A percentile compares a stretch with the other conserved stretches of the same genome.
Evolutionary conservation across 2,329 filamentous ascomycete species (phyloP).

Genomic region (Fusarium sp.): DNA sequence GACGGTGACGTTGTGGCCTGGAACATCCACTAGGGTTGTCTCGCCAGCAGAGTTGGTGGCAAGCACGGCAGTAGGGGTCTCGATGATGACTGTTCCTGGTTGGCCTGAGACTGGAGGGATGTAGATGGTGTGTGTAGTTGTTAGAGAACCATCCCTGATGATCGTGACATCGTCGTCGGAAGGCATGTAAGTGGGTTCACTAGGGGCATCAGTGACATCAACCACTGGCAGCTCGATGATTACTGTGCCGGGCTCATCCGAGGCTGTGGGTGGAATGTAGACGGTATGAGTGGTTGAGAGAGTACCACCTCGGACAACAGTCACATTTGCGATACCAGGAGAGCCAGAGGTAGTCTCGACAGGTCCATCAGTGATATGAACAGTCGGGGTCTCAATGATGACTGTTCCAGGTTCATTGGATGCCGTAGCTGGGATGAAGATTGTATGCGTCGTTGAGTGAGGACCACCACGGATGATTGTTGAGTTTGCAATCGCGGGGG

Average conservation of each 20-base stretch:
- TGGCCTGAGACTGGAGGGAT: constrained; percentile 8
- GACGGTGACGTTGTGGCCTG: constrained; percentile 9
- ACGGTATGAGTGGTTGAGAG: constrained; percentile 9
- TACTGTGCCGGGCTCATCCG: constrained; percentile 16
- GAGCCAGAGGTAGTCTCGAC: neutral
- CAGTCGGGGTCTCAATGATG: constrained; percentile 15
- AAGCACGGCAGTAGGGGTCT: neutral
- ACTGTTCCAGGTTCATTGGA: constrained; percentile 11
- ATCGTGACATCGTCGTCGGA: constrained; percentile 1
- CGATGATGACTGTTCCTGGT: constrained; percentile 23
- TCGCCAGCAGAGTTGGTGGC: neutral
- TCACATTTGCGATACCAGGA: constrained; percentile 10
- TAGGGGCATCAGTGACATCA: neutral
- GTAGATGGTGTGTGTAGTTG: constrained; percentile 16
- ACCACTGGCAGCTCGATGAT: constrained; percentile 12
- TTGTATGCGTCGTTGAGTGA: neutral
- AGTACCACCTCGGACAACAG: constrained; percentile 9
- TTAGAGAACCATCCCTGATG: constrained; percentile 3
- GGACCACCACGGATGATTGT: constrained; percentile 16
- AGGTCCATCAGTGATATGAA: neutral
- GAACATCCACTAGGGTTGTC: neutral
- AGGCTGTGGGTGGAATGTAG: constrained; percentile 14
- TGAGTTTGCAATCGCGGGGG: neutral
- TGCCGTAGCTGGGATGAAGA: neutral
- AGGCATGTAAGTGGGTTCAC: neutral